Evolutionary conservation across 768 basidiomycete species (phyloP).

Genomic region (Lentinula detonsa): DNA sequence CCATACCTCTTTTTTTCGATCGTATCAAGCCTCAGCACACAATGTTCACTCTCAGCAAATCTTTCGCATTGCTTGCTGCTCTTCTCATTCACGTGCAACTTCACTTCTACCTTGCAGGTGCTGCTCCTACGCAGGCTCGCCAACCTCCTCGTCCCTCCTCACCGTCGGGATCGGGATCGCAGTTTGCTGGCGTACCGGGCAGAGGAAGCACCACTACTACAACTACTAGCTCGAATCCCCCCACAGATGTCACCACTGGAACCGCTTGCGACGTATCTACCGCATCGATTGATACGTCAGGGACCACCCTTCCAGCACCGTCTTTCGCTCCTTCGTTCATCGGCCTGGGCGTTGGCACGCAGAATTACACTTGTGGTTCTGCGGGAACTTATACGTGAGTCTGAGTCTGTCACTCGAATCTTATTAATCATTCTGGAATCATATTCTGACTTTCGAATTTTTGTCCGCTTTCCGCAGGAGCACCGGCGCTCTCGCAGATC

Average conservation of each 20-base stretch:
- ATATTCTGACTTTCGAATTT: background rate
- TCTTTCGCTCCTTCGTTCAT: conserved; percentile 30
- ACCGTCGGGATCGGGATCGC: background rate
- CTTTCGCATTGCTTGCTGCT: background rate
- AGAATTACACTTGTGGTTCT: conserved; percentile 48
- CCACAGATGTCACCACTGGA: background rate
- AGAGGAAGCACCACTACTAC: background rate
- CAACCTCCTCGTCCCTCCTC: background rate
- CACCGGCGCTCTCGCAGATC: conserved; percentile 43
- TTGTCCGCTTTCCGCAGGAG: conserved; percentile 22
- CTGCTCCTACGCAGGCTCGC: background rate
- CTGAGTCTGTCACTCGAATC: background rate
- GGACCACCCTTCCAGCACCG: conserved; percentile 29
- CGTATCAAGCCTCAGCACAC: background rate
- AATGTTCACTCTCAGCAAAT: background rate
- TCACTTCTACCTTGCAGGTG: background rate
- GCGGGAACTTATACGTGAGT: conserved; percentile 42
- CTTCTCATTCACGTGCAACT: background rate
- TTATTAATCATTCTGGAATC: background rate
- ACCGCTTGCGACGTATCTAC: conserved; percentile 14
- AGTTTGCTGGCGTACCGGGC: background rate
- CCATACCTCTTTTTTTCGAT: background rate
- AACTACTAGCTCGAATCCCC: conserved; percentile 12
- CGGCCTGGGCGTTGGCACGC: conserved; percentile 41
- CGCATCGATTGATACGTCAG: conserved; percentile 14